Base-by-base conservation (phyloP, 306 rosid genomes). In the Fragaria iinumae region DNA sequence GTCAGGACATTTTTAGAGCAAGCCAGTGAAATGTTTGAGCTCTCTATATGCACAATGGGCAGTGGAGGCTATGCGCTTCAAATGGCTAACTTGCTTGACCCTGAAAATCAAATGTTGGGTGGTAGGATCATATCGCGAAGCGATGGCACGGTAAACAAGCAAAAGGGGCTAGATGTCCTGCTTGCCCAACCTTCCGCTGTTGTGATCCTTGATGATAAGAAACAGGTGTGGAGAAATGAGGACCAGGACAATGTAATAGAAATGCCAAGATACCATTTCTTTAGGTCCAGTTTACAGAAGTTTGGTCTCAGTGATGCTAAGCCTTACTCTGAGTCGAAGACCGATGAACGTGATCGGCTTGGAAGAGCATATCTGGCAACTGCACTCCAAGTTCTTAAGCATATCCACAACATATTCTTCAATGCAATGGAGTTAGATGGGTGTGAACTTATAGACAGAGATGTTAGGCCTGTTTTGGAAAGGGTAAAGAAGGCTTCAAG, bases 21-120 rank as follows among this genome's bases (percentile, higher is more conserved):
- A 78, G 96, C 91, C 17, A 89, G 81, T 57, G 83, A 84, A 71
- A 77, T 94, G 86, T 94, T 88, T 39, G 98, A 94, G 69, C 78
- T 92, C 90, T 90, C 90, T 82, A 90, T 94, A 67, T 91, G 90
- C 81, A 94, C 98, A 25, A 92, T 87, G n/a, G 55, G 55, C 10
- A 17, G 8, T 6, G 6, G 55, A 49, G n/a, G 4, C n/a, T 49
- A 49, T 17, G 55, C 55, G n/a, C 55, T 49, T 1, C 8, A 49
- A 16, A 49, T 49, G 55, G 55, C 55, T 17, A 49, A 49, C 8
- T 6, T 49, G 55, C 55, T 49, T 49, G 55, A 49, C 18, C 55
- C 55, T 1, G 18, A 1, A 49, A 49, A 17, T 49, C 55, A 49
- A 49, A 49, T 49, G 8, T 49, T 49, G 5, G n/a, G n/a, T 49